A percentile compares a stretch with the other conserved stretches of the same genome.
These are phyloP conservation scores for Fusarium duplospermum DNA, from an alignment of 2,329 filamentous ascomycete species.

Conservation along the genomic window DNA sequence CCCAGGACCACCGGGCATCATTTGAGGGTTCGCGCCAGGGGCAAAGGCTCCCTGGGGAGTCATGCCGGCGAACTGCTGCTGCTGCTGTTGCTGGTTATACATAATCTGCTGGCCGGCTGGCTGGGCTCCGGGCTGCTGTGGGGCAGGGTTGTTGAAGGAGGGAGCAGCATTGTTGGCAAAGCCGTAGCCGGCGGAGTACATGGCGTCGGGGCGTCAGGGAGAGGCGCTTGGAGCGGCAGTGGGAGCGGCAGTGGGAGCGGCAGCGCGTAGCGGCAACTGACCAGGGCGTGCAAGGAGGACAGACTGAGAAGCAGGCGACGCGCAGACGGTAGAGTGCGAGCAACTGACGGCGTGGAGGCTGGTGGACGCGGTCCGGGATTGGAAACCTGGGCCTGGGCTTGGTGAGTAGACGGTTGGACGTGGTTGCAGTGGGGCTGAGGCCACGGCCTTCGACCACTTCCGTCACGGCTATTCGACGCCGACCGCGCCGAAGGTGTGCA, in stretches of 20 bases:
- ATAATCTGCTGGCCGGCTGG: conserved; percentile 65
- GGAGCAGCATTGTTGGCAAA: conserved; percentile 65
- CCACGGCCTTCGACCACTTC: conserved; percentile 31
- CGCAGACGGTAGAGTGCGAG: not conserved
- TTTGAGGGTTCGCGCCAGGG: conserved; percentile 63
- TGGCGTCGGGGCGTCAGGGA: conserved; percentile 44
- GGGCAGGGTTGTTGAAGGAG: conserved; percentile 60
- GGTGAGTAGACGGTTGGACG: conserved; percentile 34
- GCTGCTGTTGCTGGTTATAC: conserved; percentile 67
- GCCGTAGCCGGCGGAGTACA: conserved; percentile 68
- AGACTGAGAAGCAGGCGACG: conserved; percentile 23
- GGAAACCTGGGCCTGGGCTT: conserved; percentile 32
- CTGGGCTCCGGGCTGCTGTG: conserved; percentile 53
- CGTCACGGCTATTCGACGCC: conserved; percentile 38
- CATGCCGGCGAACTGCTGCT: conserved; percentile 67
- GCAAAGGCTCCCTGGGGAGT: conserved; percentile 62
- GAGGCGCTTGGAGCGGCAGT: conserved; percentile 36
- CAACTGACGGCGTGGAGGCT: conserved; percentile 34
- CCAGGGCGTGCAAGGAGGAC: conserved; percentile 21
- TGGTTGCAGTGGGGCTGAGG: conserved; percentile 40
- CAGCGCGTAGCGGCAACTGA: conserved; percentile 9
- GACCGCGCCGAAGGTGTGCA: conserved; percentile 27
- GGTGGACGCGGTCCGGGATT: conserved; percentile 45
- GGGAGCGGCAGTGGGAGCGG: conserved; percentile 27
- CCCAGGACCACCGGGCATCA: conserved; percentile 67